Evolutionary conservation across 2,329 filamentous ascomycete genomes (phyloP).

Genomic region (Annulohypoxylon truncatum): DNA sequence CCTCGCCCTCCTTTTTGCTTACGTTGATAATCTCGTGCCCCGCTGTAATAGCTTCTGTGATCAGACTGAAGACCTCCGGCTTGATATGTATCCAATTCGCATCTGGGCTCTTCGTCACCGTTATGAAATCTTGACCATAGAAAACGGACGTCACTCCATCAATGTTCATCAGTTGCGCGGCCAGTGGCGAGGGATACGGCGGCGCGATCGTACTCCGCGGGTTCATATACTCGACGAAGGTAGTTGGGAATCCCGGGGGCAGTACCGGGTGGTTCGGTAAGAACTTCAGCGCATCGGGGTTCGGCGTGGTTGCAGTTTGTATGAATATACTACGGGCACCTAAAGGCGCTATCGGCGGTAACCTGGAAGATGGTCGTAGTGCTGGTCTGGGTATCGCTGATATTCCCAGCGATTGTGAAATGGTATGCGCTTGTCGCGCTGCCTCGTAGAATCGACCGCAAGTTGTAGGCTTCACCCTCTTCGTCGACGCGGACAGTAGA

Average conservation of each 20-base stretch:
- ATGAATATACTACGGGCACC: conserved; percentile 88
- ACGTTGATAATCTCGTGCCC: conserved; percentile 84
- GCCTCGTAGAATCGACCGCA: conserved; percentile 44
- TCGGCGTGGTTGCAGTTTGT: conserved; percentile 94
- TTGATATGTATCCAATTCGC: conserved; percentile 95
- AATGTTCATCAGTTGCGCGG: conserved; percentile 89
- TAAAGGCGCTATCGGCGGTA: conserved; percentile 44
- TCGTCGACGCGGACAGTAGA: conserved; percentile 44
- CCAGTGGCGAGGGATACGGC: conserved; percentile 90
- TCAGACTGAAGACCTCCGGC: conserved; percentile 93
- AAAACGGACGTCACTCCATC: conserved; percentile 96
- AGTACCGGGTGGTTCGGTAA: conserved; percentile 89
- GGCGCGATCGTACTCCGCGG: conserved; percentile 89
- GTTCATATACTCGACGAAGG: conserved; percentile 91
- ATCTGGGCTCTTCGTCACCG: conserved; percentile 88
- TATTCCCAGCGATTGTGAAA: conserved; percentile 43
- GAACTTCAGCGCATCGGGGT: conserved; percentile 96
- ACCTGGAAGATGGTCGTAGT: conserved; percentile 18
- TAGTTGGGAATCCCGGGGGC: conserved; percentile 75
- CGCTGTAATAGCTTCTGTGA: conserved; percentile 89
- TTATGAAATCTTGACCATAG: conserved; percentile 96
- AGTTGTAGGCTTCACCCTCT: conserved; percentile 29
- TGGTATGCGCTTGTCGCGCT: conserved; percentile 49
- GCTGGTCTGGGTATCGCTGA: conserved; percentile 38
- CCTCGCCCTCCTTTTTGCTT: conserved; percentile 66